Evolutionary conservation across 1,139 yeast genomes (phyloP), one percentile per base, ranked within the genome.

Genomic region (Hyphopichia wangnamkhiaoensis): DNA sequence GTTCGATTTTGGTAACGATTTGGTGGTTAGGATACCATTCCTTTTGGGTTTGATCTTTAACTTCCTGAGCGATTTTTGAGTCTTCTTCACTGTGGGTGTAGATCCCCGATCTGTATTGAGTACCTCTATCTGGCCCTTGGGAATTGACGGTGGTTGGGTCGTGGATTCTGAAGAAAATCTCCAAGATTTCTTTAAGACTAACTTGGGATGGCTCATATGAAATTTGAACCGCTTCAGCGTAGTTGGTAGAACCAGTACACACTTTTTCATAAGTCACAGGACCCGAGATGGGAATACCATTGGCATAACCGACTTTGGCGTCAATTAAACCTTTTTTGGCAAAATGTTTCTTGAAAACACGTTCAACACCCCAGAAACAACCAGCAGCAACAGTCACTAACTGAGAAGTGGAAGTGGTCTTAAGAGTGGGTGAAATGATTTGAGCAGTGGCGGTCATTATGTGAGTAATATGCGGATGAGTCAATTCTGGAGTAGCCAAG

Each of bases 311-410:
- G 10, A 91, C 98, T 56, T 79, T 82, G 38, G 82, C 74, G 56
- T 87, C 96, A 13, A 84, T 58, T 17, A 91, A 62, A 2, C 91
- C 91, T 55, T 79, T 81, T 40, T 65, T 73, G 5, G 55, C 54
- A 49, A 80, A 85, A 47, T 85, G 76, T 56, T 85, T 85, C 46
- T 83, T 68, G 66, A 79, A 90, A 29, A 91, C 81, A 52, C 85
- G 84, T 56, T 93, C 98, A 10, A 86, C 89, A 15, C 96, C 96
- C 98, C 98, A 91, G 71, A 90, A 93, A 58, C 98, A 91, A 3
- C 94, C 94, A 1, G 86, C 90, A 1, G 88, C 91, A 17, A 84
- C 60, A 0, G 90, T 84, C 39, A 82, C 59, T 27, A 82, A 50
- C 49, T 76, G 71, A 37, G 84, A 56, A 4, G 71, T 58, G 5